Evolutionary conservation across 257 asterid genomes (phyloP), one percentile per base, ranked within the genome.

Genomic region (Capsicum pubescens): DNA sequence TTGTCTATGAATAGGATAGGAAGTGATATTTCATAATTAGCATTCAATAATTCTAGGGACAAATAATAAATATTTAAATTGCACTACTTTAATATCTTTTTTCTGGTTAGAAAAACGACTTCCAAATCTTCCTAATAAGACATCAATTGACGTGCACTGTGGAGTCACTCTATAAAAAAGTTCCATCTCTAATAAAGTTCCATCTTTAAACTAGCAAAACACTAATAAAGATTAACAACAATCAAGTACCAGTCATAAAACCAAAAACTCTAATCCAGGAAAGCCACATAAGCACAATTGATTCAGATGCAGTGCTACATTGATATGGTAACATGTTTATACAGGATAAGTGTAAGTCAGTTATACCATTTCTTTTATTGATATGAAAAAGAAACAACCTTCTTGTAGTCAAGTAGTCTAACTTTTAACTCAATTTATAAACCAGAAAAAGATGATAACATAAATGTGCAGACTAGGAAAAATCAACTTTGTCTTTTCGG

Each of bases 201-300:
- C 39, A 19, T 72, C 59, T n/a, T 48, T 72, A 72, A 72, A 72
- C 80, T 72, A 72, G 48, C 59, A 72, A 72, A 26, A 50, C 16
- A 6, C 11, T 6, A 5, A 67, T 14, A 35, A 32, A 1, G 1
- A 26, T 26, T 66, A 67, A 35, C 19, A 67, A 13, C 67, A 60
- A 67, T 6, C 19, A 67, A 67, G 50, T 2, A 8, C 63, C 81
- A 52, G 14, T 21, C 63, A 76, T 15, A 61, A 14, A 52, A 52
- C 26, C 48, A 26, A 14, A 52, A 76, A 21, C 81, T 26, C 81
- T 19, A 74, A 21, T 26, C 32, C 32, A 26, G 32, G 35, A 7
- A 44, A 42, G 35, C 79, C 42, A 69, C 76, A 39, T 17, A 56
- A 42, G 54, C 78, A 42, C 21, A 69, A 69, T 17, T 69, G 77